phyloP scores from a whole-genome alignment of 352 stramenopile species.

The Pythium guiyangense region DNA sequence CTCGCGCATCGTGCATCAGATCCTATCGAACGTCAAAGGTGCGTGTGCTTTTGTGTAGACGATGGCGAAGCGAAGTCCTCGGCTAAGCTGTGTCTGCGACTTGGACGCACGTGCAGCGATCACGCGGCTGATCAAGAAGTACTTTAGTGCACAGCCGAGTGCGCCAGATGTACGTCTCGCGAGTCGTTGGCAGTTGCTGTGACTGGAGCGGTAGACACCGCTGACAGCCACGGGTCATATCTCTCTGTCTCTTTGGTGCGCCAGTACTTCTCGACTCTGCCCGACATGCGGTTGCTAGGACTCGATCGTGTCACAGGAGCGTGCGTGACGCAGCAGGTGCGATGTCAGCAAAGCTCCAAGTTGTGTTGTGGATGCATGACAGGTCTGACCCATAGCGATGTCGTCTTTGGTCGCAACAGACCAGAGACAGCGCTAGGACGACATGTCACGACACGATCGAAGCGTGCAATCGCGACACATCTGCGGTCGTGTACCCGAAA shows the following conservation, averaged over 20 bases:
- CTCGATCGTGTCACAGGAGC: conserved; percentile 12
- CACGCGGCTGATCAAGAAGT: conserved; percentile 7
- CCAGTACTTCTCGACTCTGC: conserved; percentile 23
- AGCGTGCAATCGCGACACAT: conserved; percentile 2
- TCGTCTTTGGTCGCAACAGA: no score
- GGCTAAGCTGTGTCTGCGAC: no score
- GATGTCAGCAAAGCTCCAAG: background rate
- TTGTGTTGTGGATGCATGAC: no score
- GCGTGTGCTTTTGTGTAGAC: no score
- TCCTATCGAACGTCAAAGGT: conserved; percentile 45
- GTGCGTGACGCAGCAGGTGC: background rate
- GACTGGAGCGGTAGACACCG: no score
- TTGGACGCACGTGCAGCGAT: no score
- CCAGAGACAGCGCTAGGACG: no score
- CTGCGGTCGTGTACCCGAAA: conserved; percentile 5
- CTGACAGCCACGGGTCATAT: no score
- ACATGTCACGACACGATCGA: background rate
- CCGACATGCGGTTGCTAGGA: conserved; percentile 14
- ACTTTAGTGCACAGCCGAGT: background rate
- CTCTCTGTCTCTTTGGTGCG: no score
- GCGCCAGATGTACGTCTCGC: conserved; percentile 5
- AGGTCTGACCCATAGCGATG: no score
- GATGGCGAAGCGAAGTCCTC: no score
- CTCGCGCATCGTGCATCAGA: conserved; percentile 36
- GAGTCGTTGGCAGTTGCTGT: no score